Base-by-base conservation (phyloP, 768 basidiomycete species). In the Suillus occidentalis region DNA sequence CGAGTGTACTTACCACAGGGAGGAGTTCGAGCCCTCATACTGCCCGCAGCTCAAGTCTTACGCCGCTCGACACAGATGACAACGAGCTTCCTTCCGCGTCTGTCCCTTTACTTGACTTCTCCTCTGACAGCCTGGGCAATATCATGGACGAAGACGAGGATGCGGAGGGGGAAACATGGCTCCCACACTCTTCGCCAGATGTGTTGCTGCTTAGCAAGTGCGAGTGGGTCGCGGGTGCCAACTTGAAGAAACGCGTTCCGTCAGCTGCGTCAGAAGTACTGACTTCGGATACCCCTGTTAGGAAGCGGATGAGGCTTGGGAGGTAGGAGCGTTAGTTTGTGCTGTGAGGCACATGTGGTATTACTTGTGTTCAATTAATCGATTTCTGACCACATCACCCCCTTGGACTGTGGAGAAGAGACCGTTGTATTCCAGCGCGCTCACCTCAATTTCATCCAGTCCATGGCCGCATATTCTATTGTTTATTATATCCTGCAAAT, bases 401-500 rank as follows among this genome's bases (percentile, higher is more conserved):
- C 31, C 31, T 31, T 31, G 31, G 31, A 31, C 31, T 31, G 97
- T 25, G 89, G 91, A 57, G 86, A 91, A 73, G 94, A 98, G 70
- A 93, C 94, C 0, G 77, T 93, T 50, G 82, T 90, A 57, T 99
- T 99, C 81, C 96, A 98, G 75, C 85, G 86, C 67, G 97, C 97
- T 52, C 89, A 95, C 20, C 82, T 91, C 67, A 97, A 98, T 77
- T 99, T 99, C 74, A 94, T 99, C 64, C 96, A 97, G 74, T 97
- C 95, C 2, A 99, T 99, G 97, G 97, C 97, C 0, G 97, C 95
- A 12, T 99, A 99, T 77, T 99, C 97, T 39, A 90, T 99, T 31
- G 94, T 95, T 9, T 99, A 96, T 76, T 99, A 97, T 75, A 95
- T 99, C 69, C 78, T 99, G 52, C 97, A 99, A 76, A 96, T 99